Base-by-base conservation (phyloP, 768 basidiomycete genomes). In the Rhodotorula toruloides region DNA sequence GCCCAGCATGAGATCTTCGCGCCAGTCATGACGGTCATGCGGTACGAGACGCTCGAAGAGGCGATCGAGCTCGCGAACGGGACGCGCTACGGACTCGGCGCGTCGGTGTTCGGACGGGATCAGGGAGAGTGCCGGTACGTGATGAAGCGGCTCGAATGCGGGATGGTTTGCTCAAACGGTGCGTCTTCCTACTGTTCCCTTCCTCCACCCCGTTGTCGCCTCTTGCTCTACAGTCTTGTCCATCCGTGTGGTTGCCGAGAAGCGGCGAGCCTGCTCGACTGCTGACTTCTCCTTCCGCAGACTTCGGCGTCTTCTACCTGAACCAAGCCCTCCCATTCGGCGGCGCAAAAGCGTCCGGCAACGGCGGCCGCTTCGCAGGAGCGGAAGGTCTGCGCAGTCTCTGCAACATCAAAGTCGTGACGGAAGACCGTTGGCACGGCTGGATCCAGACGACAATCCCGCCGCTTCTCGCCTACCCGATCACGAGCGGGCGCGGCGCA, bases 81-180 rank as follows among this genome's bases (percentile, higher is more conserved):
- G 27, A 93, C 91, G 1, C 82, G 83, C 29, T 98, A 89, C 76
- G 93, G 89, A 19, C 85, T 99, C 36, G 94, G 93, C 27, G 91
- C 93, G 4, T 90, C 89, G 60, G 90, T 99, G 27, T 99, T 93
- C 76, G 96, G 96, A 14, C 87, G 87, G 16, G 85, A 89, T 75
- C 87, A 88, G 76, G 82, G 83, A 46, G 80, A 87, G 48, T 91
- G 90, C 74, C 72, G 90, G 58, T 80, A 86, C 54, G 87, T 98
- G 29, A 92, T 92, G 36, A 85, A 85, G 71, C 79, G 81, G 54
- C 80, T 99, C 56, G 85, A 94, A 58, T 93, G 91, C 73, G 94
- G 94, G 52, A 98, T 99, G 96, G 94, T 98, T 6, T 87, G 92
- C 27, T 82, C 96, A 68, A 98, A 98, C 73, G 96, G 98, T 79